These are phyloP conservation scores for Murraya koenigii DNA, from an alignment of 345 rosid species.

Conservation along the genomic window DNA sequence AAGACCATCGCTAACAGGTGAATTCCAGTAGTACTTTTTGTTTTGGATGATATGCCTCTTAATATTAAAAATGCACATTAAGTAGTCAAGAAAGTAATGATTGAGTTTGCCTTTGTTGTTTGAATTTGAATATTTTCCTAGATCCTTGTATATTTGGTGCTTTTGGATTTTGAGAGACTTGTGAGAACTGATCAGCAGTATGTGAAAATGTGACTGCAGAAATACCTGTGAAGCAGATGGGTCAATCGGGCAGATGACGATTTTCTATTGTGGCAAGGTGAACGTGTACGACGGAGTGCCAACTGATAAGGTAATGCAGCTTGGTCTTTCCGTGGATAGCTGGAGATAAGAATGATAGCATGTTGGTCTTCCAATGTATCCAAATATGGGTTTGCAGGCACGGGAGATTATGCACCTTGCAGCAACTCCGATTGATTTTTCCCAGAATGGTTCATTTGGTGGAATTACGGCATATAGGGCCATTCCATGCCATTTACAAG, in stretches of 20 bases:
- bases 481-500: conserved; percentile 37
- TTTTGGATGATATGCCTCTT: background rate
- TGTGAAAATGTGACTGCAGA: conserved; percentile 39
- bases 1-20: conserved; percentile 55
- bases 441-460: conserved; percentile 37
- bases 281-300: conserved; percentile 84
- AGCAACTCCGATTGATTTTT: conserved; percentile 54
- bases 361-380: conserved; percentile 41
- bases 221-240: conserved; percentile 44
- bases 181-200: conserved; percentile 4
- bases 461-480: conserved; percentile 38
- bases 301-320: conserved; percentile 72
- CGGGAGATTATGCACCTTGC: conserved; percentile 80
- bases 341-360: conserved; percentile 32
- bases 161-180: background rate
- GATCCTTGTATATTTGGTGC: background rate
- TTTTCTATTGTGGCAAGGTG: conserved; percentile 90
- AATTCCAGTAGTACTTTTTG: background rate
- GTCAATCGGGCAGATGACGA: conserved; percentile 70
- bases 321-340: conserved; percentile 35
- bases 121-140: background rate
- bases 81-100: background rate
- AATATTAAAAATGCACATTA: background rate
- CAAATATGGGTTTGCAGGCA: conserved; percentile 69
- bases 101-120: background rate